Evolutionary conservation across 2,329 filamentous ascomycete species (phyloP).

Genomic region (Stachybotrys echinatus): DNA sequence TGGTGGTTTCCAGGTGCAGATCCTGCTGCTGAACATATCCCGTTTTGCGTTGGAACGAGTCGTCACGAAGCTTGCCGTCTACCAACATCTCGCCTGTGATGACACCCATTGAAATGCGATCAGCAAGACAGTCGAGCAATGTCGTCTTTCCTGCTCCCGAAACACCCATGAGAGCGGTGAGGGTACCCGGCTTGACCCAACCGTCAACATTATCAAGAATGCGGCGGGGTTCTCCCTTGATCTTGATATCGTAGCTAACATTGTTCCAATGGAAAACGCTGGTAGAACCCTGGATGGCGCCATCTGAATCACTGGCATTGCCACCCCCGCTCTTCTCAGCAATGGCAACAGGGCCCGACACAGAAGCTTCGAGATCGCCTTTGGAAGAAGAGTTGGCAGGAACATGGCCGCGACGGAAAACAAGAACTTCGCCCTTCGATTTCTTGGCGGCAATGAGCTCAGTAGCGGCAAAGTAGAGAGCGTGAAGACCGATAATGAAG

Average conservation of each 20-base stretch:
- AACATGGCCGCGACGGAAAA: slow-evolving; percentile 45
- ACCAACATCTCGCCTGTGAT: slow-evolving; percentile 75
- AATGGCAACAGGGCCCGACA: slow-evolving; percentile 47
- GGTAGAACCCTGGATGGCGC: slow-evolving; percentile 47
- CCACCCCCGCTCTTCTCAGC: slow-evolving; percentile 42
- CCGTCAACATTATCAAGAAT: slow-evolving; percentile 82
- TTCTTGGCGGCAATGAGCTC: slow-evolving; percentile 43
- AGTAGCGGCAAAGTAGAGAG: slow-evolving; percentile 42
- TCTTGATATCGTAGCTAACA: slow-evolving; percentile 69
- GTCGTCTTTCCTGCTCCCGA: slow-evolving; percentile 88
- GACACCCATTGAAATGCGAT: slow-evolving; percentile 79
- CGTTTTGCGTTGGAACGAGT: slow-evolving; percentile 81
- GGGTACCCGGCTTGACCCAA: slow-evolving; percentile 84
- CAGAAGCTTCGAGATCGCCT: slow-evolving; percentile 5
- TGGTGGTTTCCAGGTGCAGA: slow-evolving; percentile 76
- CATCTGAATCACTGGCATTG: slow-evolving; percentile 23
- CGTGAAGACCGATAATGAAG: slow-evolving; percentile 41
- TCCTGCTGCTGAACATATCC: slow-evolving; percentile 90
- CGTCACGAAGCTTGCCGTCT: slow-evolving; percentile 59
- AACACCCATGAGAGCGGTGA: slow-evolving; percentile 84
- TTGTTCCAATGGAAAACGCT: slow-evolving; percentile 80
- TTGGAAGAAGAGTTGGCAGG: too few relatives aligned
- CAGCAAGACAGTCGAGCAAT: slow-evolving; percentile 76
- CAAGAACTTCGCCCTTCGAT: slow-evolving; percentile 56
- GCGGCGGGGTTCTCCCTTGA: slow-evolving; percentile 68